Percentiles rank a stretch among this genome's conserved stretches.
phyloP scores from a whole-genome alignment of 768 basidiomycete species.

The Butyriboletus loyo region DNA sequence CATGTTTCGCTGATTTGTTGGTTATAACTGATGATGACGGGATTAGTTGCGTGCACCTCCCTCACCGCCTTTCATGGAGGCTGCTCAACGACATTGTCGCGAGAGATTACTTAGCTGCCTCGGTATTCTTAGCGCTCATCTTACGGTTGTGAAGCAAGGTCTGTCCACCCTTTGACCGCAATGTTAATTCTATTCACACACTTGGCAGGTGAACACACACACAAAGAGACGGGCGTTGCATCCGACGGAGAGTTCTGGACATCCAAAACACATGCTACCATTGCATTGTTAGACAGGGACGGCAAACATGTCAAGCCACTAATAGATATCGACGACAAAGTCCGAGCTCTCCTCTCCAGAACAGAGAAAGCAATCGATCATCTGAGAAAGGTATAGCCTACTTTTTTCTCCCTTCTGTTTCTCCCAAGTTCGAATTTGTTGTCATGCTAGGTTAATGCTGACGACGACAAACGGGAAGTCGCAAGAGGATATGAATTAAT shows the following conservation, averaged over 20 bases:
- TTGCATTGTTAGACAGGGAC: slow-evolving; percentile 60
- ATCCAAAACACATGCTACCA: slow-evolving; percentile 55
- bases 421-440: neutral
- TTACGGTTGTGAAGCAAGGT: slow-evolving; percentile 52
- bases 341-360: slow-evolving; percentile 42
- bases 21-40: neutral
- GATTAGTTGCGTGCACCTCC: slow-evolving; percentile 54
- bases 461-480: slow-evolving; percentile 15
- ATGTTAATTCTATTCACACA: slow-evolving; percentile 1
- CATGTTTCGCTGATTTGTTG: neutral
- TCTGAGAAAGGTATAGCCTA: slow-evolving; percentile 42
- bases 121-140: slow-evolving; percentile 66
- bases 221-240: slow-evolving; percentile 58
- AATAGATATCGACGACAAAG: slow-evolving; percentile 54
- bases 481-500: slow-evolving; percentile 72
- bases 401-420: neutral
- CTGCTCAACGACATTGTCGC: slow-evolving; percentile 63
- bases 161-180: slow-evolving; percentile 6
- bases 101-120: slow-evolving; percentile 69
- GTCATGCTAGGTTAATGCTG: slow-evolving; percentile 4
- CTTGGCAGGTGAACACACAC: slow-evolving; percentile 41
- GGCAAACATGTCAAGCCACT: slow-evolving; percentile 61
- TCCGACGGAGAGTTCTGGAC: slow-evolving; percentile 81
- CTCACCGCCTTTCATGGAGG: slow-evolving; percentile 69
- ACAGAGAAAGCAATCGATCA: slow-evolving; percentile 41